These are phyloP conservation scores for Gossypioides kirkii DNA, from an alignment of 345 rosid species.

Conservation along the genomic window DNA sequence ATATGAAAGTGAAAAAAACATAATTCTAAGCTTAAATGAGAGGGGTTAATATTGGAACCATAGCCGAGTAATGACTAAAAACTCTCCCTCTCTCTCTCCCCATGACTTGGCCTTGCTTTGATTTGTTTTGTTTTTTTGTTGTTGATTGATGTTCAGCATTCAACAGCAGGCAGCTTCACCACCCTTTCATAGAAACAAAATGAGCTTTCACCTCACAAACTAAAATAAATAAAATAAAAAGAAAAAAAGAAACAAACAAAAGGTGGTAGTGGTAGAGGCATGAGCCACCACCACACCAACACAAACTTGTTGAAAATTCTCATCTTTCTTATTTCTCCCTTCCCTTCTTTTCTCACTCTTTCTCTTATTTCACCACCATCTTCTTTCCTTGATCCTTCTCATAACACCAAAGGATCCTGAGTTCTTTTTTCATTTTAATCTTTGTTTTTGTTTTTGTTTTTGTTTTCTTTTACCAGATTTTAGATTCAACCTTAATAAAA, in stretches of 20 bases:
- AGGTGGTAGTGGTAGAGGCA: conserved; percentile 71
- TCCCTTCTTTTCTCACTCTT: no score
- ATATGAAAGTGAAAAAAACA: no score
- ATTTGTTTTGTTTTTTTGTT: not conserved
- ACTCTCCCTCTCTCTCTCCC: no score
- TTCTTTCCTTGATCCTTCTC: no score
- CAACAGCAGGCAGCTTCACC: conserved; percentile 16
- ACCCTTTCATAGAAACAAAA: conserved; percentile 14
- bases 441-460: not conserved
- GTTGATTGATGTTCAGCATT: not conserved
- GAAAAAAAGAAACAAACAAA: conserved; percentile 23
- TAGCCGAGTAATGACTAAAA: no score
- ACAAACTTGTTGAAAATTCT: conserved; percentile 4
- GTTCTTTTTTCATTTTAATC: not conserved
- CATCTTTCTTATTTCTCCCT: not conserved
- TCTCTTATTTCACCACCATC: no score
- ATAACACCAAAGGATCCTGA: no score
- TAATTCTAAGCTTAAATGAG: no score
- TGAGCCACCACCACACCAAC: conserved; percentile 39
- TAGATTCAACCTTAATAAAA: not conserved
- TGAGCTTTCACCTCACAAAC: not conserved
- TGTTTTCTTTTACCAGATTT: conserved; percentile 18
- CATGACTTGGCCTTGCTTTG: not conserved
- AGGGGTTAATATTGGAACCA: no score
- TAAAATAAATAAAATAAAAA: not conserved